Evolutionary conservation across 805 yeast species (phyloP).

Genomic region (Debaryomyces tyrocola): DNA sequence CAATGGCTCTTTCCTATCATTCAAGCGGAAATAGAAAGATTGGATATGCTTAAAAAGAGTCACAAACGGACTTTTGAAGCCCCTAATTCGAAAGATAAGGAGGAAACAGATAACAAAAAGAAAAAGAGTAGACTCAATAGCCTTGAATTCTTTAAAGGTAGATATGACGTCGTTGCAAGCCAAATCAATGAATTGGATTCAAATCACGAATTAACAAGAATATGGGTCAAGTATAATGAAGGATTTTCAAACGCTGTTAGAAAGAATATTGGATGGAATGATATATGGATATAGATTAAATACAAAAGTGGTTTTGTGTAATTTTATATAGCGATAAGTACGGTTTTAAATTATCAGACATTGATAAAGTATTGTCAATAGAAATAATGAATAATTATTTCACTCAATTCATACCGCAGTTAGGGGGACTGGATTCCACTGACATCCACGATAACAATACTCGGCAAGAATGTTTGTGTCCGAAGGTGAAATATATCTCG

Average conservation of each 20-base stretch:
- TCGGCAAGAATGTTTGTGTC: conserved; percentile 3
- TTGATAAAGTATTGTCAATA: neutral
- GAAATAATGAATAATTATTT: conserved; percentile 26
- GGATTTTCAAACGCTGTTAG: conserved; percentile 92
- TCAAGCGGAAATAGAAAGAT: conserved; percentile 31
- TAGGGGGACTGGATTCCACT: conserved; percentile 11
- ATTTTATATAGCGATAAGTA: no score
- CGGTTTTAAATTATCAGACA: neutral
- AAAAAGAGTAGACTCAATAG: conserved; percentile 28
- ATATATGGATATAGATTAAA: conserved; percentile 46
- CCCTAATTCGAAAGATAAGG: conserved; percentile 7
- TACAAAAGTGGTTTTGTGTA: neutral
- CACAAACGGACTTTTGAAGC: conserved; percentile 8
- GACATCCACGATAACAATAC: neutral
- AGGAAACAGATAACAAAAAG: conserved; percentile 15
- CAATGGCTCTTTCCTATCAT: conserved; percentile 38
- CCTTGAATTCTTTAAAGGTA: conserved; percentile 39
- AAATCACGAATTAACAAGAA: conserved; percentile 39
- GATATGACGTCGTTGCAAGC: conserved; percentile 33
- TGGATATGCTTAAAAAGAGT: conserved; percentile 7
- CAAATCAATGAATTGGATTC: conserved; percentile 25
- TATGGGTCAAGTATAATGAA: conserved; percentile 89
- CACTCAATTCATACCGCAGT: conserved; percentile 29
- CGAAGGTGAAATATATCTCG: conserved; percentile 20
- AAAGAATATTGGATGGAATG: conserved; percentile 76